Percentiles rank a stretch among this genome's conserved stretches.
phyloP scores from a whole-genome alignment of 2,329 filamentous ascomycete species.

The Aureobasidium namibiae region DNA sequence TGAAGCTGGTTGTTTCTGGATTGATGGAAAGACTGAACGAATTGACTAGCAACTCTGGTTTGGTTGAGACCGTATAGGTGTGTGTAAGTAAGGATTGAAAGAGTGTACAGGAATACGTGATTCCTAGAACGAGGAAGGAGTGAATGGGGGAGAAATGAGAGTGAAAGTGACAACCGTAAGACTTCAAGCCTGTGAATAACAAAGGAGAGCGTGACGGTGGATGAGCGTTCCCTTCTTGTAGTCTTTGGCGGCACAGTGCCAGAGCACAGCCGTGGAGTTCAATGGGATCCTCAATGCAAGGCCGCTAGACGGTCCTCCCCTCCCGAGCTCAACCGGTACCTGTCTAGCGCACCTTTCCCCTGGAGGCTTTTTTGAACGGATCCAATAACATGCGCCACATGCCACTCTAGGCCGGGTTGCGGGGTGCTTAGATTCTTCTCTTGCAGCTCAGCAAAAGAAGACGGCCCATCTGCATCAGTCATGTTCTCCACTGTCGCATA shows the following conservation, averaged over 20 bases:
- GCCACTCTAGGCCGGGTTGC: neutral
- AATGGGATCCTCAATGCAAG: conserved; percentile 5
- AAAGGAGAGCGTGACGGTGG: neutral
- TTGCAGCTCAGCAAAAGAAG: conserved; percentile 10
- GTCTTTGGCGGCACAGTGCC: neutral
- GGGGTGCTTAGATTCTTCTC: conserved; percentile 4
- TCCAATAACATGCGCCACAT: conserved; percentile 11
- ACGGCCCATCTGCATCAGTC: conserved; percentile 1
- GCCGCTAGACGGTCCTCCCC: conserved; percentile 4
- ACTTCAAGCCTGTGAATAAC: conserved; percentile 13
- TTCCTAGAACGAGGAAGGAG: conserved; percentile 14
- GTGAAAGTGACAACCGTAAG: conserved; percentile 10
- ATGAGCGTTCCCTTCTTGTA: conserved; percentile 9
- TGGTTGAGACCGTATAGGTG: neutral
- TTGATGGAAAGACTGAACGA: conserved; percentile 9
- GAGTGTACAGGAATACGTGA: conserved; percentile 14
- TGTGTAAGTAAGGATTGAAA: conserved; percentile 6
- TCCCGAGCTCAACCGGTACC: conserved; percentile 11
- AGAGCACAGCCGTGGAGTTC: conserved; percentile 9
- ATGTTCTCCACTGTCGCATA: neutral
- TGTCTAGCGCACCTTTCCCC: conserved; percentile 5
- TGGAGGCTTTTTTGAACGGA: neutral
- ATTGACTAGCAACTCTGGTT: conserved; percentile 15
- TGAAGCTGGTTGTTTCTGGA: neutral
- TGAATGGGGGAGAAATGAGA: conserved; percentile 11